phyloP scores from a whole-genome alignment of 345 rosid genomes.

The Gossypium bickii region DNA sequence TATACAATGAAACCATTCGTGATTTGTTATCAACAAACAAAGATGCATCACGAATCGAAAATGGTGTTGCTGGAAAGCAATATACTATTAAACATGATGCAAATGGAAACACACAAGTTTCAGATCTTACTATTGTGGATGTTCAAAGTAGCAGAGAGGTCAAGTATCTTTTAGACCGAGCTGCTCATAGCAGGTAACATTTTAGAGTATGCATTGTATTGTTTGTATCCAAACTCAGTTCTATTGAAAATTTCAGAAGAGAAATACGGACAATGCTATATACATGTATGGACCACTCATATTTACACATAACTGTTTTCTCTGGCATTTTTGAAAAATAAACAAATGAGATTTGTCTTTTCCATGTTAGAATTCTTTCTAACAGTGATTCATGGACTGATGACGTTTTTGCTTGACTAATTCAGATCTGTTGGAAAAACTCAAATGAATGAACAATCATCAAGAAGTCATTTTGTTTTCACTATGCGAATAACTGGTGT shows the following conservation, averaged over 20 bases:
- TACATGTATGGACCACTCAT: neutral
- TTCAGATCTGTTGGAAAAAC: slow-evolving; percentile 93
- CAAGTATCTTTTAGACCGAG: slow-evolving; percentile 68
- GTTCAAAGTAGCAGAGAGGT: slow-evolving; percentile 63
- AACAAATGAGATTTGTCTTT: neutral
- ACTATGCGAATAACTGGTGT: slow-evolving; percentile 76
- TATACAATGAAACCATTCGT: slow-evolving; percentile 86
- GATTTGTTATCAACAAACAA: slow-evolving; percentile 70
- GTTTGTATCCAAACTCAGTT: neutral
- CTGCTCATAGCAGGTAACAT: slow-evolving; percentile 74
- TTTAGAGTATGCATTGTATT: slow-evolving; percentile 5
- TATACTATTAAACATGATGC: slow-evolving; percentile 75
- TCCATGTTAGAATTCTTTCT: neutral
- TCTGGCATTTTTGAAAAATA: neutral
- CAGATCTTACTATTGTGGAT: slow-evolving; percentile 76
- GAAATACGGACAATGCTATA: neutral
- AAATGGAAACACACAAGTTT: slow-evolving; percentile 71
- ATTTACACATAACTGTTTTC: neutral
- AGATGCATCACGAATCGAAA: slow-evolving; percentile 30
- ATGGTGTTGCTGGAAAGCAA: slow-evolving; percentile 48
- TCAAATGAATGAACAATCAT: slow-evolving; percentile 93
- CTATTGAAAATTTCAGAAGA: neutral
- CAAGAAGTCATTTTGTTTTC: slow-evolving; percentile 96
- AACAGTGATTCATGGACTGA: neutral
- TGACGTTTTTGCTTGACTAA: slow-evolving; percentile 5